Percentiles rank a stretch among this genome's conserved stretches.
Evolutionary conservation across 2,329 filamentous ascomycete species (phyloP).

Genomic region (Tricladium varicosporioides): DNA sequence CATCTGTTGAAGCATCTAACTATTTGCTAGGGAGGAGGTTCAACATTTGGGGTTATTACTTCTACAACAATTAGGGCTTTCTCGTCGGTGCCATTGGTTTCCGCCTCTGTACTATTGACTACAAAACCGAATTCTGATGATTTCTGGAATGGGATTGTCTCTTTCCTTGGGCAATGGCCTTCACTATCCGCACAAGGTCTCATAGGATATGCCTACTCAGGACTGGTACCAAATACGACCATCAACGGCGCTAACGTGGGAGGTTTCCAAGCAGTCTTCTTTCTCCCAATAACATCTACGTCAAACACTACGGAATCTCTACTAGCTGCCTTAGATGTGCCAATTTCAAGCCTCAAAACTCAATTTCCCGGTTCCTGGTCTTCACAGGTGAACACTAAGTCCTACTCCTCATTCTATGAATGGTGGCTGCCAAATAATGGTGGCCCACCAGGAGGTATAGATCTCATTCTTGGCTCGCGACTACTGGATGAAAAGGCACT

Average conservation of each 20-base stretch:
- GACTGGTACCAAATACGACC: slow-evolving; percentile 37
- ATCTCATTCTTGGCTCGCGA: slow-evolving; percentile 41
- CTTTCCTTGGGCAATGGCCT: slow-evolving; percentile 43
- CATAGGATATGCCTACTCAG: slow-evolving; percentile 43
- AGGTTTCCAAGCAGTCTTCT: slow-evolving; percentile 11
- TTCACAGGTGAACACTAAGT: slow-evolving; percentile 1
- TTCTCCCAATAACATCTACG: not conserved
- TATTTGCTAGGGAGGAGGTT: slow-evolving; percentile 48
- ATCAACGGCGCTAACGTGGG: slow-evolving; percentile 37
- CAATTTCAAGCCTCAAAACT: slow-evolving; percentile 38
- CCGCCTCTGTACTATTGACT: slow-evolving; percentile 34
- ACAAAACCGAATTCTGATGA: not conserved
- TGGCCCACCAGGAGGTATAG: slow-evolving; percentile 39
- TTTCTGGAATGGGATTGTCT: not conserved
- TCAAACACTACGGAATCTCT: slow-evolving; percentile 27
- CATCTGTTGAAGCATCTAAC: not conserved
- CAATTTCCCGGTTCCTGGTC: slow-evolving; percentile 28
- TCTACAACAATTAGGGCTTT: slow-evolving; percentile 54
- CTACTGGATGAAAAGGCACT: slow-evolving; percentile 40
- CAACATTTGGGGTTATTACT: slow-evolving; percentile 57
- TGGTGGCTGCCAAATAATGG: slow-evolving; percentile 29
- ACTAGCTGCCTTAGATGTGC: slow-evolving; percentile 34
- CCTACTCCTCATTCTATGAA: slow-evolving; percentile 6
- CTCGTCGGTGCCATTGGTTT: slow-evolving; percentile 33
- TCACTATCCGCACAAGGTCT: slow-evolving; percentile 48